Percentiles rank a stretch among this genome's conserved stretches.
Conservation (phyloP, 169 alveolate species). For the Plasmodium gaboni region DNA sequence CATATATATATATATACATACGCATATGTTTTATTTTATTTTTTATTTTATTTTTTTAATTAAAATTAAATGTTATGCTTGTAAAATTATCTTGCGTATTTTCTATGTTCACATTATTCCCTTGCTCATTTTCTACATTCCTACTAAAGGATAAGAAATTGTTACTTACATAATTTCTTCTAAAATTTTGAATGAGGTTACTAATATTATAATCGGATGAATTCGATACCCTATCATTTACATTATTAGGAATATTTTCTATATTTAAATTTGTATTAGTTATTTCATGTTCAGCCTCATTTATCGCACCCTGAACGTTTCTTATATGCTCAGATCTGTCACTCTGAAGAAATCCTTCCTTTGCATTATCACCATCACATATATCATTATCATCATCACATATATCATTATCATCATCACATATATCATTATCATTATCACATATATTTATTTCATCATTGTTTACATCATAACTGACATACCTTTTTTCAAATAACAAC, state of each 20-base stretch:
- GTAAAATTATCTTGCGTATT: slow-evolving; percentile 52
- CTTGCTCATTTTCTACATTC: slow-evolving; percentile 20
- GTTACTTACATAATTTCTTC: slow-evolving; percentile 26
- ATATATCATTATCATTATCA: neutral
- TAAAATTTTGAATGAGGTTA: slow-evolving; percentile 45
- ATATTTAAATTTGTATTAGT: slow-evolving; percentile 1
- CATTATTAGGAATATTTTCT: neutral
- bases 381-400: neutral
- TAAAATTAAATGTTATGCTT: slow-evolving; percentile 66
- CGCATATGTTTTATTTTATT: neutral
- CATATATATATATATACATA: neutral
- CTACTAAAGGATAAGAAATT: slow-evolving; percentile 61
- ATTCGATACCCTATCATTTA: slow-evolving; percentile 17
- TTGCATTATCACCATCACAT: neutral
- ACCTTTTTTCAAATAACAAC: slow-evolving; percentile 53
- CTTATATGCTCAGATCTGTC: neutral
- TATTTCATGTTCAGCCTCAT: neutral
- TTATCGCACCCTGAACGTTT: neutral
- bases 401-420: neutral
- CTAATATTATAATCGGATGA: slow-evolving; percentile 54
- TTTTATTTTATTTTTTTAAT: neutral
- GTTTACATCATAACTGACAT: slow-evolving; percentile 11
- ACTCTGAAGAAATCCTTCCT: neutral
- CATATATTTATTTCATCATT: neutral
- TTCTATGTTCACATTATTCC: slow-evolving; percentile 18